A percentile compares a stretch with the other conserved stretches of the same genome.
Conservation (phyloP, 768 basidiomycete genomes). For the Tricholoma sp. region DNA sequence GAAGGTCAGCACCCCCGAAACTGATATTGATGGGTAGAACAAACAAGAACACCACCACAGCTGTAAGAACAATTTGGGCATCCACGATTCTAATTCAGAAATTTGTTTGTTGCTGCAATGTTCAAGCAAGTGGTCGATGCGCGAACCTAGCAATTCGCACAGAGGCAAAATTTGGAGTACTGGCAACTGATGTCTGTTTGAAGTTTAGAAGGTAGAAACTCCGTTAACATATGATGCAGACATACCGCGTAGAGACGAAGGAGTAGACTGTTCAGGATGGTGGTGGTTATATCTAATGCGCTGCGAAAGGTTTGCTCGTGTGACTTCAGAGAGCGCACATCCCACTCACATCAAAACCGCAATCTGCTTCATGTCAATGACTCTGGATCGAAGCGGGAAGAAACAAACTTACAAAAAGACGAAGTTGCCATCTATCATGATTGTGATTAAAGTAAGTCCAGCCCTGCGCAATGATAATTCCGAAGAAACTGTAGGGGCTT, state of each 20-base stretch:
- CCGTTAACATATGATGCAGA: neutral
- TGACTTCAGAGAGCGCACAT: neutral
- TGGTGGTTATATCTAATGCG: neutral
- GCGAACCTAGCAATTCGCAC: neutral
- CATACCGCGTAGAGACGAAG: neutral
- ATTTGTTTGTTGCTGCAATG: neutral
- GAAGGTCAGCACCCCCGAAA: neutral
- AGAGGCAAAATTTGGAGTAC: neutral
- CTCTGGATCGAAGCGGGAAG: neutral
- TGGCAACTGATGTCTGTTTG: neutral
- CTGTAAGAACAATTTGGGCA: neutral
- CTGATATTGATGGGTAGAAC: neutral
- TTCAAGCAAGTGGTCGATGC: neutral
- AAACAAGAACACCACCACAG: neutral
- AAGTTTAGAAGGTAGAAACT: neutral
- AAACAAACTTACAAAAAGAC: neutral
- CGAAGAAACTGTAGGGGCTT: neutral
- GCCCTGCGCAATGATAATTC: neutral
- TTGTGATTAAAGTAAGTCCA: neutral
- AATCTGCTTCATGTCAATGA: neutral
- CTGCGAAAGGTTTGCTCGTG: neutral
- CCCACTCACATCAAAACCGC: neutral
- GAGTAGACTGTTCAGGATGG: neutral
- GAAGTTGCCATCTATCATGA: neutral
- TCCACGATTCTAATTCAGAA: neutral